Conservation (phyloP, 139 green algal genomes). For the Diplosphaera chodatii region DNA sequence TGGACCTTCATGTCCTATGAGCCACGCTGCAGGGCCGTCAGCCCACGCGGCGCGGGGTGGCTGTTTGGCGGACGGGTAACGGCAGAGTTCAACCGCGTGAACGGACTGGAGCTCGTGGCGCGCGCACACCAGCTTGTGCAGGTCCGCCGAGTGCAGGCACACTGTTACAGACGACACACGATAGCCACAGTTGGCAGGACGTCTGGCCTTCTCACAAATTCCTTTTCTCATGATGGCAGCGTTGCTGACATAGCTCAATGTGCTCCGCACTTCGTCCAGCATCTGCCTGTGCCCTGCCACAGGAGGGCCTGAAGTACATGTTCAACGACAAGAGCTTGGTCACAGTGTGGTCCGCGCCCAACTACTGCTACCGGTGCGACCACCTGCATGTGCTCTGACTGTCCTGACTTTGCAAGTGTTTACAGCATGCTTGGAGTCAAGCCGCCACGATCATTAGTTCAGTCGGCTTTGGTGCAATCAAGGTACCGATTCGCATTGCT, state of each 20-base stretch:
- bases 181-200: too few relatives aligned
- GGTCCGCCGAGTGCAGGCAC: too few relatives aligned
- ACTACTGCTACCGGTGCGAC: constrained; percentile 95
- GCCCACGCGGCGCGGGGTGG: constrained; percentile 87
- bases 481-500: background rate
- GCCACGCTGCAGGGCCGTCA: constrained; percentile 55
- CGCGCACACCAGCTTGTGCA: constrained; percentile 97
- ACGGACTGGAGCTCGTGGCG: constrained; percentile 93
- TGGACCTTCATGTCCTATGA: too few relatives aligned
- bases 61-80: constrained; percentile 90
- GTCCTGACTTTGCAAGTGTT: background rate
- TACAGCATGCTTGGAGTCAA: background rate
- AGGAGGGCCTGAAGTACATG: constrained; percentile 99
- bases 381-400: too few relatives aligned
- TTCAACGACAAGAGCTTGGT: constrained; percentile 81
- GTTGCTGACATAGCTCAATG: too few relatives aligned
- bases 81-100: constrained; percentile 93
- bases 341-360: constrained; percentile 96
- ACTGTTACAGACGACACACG: too few relatives aligned
- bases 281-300: too few relatives aligned
- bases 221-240: too few relatives aligned
- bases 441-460: too few relatives aligned
- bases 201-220: too few relatives aligned
- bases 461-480: too few relatives aligned
- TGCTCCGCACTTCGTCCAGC: too few relatives aligned